Base-by-base conservation (phyloP, 441 rosid genomes). In the Raphanus hybrid region DNA sequence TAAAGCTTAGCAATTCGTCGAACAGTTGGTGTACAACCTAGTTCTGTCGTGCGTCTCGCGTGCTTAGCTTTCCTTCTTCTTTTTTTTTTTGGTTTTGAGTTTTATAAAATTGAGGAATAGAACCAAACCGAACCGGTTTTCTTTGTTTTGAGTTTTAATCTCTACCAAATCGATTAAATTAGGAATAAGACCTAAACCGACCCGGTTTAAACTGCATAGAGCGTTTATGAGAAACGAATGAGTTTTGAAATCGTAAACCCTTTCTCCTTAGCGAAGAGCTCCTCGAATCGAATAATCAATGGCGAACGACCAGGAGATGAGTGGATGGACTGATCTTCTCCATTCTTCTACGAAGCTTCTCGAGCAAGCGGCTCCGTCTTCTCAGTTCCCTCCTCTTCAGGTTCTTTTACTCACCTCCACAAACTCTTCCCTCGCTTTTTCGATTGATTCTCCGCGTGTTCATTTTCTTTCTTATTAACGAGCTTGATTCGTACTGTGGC, bases 321-420 rank as follows among this genome's bases (percentile, higher is more conserved):
- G 90, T 73, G 70, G 87, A 83, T 91, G 93, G 93, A 91, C 88
- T 32, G 92, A 93, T 84, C 90, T 93, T 71, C 92, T 93, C 23
- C 92, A 90, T 67, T 87, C 95, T 39, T 93, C 98, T 29, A 78
- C 93, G 7, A 91, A 89, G 82, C 93, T 93, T 75, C 91, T 93
- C 69, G 95, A 93, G 57, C 95, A 91, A 78, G 94, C 97, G 12
- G 90, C 92, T 71, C 95, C 97, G 71, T 88, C 98, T 20, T 85
- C 93, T 77, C 95, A 91, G 85, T 93, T 91, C 72, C 98, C 95
- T 83, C 97, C 95, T 71, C 92, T 91, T 55, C 95, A 92, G 97
- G 98, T 92, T 57, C 48, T 18, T 57, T 70, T 70, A 69, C 59
- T 43, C n/a, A 32, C 14, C n/a, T n/a, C n/a, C 20, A 20, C 11